These are phyloP conservation scores for Debaryomycetaceae sp. DNA, from an alignment of 1,139 yeast species.

Conservation along the genomic window DNA sequence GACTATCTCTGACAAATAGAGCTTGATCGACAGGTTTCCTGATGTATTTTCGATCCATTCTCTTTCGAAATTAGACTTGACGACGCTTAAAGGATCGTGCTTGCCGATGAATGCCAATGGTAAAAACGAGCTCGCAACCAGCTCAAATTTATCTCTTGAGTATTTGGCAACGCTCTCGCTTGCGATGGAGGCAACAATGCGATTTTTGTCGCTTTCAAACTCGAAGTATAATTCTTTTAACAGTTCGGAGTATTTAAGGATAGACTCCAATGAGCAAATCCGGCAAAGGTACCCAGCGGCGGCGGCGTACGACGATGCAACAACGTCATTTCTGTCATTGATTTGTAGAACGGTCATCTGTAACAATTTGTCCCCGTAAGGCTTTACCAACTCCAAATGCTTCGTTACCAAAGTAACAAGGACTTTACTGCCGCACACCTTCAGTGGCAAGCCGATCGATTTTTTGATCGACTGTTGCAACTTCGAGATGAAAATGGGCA, in stretches of 20 bases:
- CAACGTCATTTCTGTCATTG: slow-evolving; percentile 66
- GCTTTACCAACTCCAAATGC: slow-evolving; percentile 49
- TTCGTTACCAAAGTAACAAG: slow-evolving; percentile 60
- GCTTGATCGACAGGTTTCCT: slow-evolving; percentile 65
- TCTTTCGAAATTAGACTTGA: slow-evolving; percentile 47
- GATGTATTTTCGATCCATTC: slow-evolving; percentile 84
- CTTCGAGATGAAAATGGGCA: slow-evolving; percentile 49
- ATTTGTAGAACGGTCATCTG: slow-evolving; percentile 56
- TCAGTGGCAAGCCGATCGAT: slow-evolving; percentile 88
- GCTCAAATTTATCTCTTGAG: slow-evolving; percentile 64
- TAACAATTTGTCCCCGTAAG: slow-evolving; percentile 62
- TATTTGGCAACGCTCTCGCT: slow-evolving; percentile 66
- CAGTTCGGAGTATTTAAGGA: slow-evolving; percentile 50
- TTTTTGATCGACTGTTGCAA: slow-evolving; percentile 51
- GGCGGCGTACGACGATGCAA: slow-evolving; percentile 72
- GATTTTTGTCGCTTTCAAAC: slow-evolving; percentile 39
- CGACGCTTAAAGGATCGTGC: slow-evolving; percentile 54
- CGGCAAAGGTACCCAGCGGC: slow-evolving; percentile 79
- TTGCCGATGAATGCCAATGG: slow-evolving; percentile 80
- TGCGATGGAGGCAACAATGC: slow-evolving; percentile 57
- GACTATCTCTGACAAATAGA: slow-evolving; percentile 72
- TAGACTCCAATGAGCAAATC: slow-evolving; percentile 50
- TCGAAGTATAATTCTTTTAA: slow-evolving; percentile 61
- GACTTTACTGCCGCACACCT: slow-evolving; percentile 81
- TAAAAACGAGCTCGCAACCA: slow-evolving; percentile 59